A percentile compares a stretch with the other conserved stretches of the same genome.
Conservation (phyloP, 192 early-diverging fungal genomes). For the Allomyces macrogynus region DNA sequence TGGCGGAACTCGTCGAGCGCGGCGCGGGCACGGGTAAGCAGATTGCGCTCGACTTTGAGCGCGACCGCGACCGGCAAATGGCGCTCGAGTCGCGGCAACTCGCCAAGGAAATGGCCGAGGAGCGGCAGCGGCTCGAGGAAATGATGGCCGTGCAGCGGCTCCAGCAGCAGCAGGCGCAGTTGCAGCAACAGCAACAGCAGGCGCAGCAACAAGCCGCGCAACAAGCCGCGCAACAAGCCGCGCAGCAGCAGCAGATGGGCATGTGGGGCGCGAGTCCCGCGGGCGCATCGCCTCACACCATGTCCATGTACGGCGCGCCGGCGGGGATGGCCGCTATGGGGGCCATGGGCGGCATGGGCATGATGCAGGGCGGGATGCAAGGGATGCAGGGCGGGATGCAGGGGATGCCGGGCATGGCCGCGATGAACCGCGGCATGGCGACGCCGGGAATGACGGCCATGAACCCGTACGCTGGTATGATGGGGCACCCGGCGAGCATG, state of each 20-base stretch:
- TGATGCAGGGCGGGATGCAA: too few species aligned
- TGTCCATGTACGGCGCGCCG: too few species aligned
- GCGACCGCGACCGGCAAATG: not conserved
- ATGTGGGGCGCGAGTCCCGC: too few species aligned
- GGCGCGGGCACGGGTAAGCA: not conserved
- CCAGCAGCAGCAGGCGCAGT: not conserved
- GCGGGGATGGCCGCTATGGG: too few species aligned
- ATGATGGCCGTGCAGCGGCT: not conserved
- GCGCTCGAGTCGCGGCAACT: not conserved
- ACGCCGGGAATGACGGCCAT: not conserved
- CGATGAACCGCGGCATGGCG: too few species aligned
- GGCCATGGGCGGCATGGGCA: too few species aligned
- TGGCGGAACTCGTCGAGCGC: not conserved
- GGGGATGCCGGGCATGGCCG: too few species aligned
- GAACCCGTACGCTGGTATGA: not conserved
- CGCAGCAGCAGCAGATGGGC: too few species aligned
- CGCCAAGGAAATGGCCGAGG: not conserved
- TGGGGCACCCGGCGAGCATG: too few species aligned
- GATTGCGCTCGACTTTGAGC: not conserved
- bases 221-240: too few species aligned
- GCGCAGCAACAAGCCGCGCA: not conserved
- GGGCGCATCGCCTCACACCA: too few species aligned
- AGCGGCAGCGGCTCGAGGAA: not conserved
- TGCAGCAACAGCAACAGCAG: not conserved
- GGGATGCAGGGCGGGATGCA: not conserved